Percentiles rank a stretch among this genome's conserved stretches.
Conservation (phyloP, 1,284 basidiomycete genomes). For the Leccinum cinnamomeum region DNA sequence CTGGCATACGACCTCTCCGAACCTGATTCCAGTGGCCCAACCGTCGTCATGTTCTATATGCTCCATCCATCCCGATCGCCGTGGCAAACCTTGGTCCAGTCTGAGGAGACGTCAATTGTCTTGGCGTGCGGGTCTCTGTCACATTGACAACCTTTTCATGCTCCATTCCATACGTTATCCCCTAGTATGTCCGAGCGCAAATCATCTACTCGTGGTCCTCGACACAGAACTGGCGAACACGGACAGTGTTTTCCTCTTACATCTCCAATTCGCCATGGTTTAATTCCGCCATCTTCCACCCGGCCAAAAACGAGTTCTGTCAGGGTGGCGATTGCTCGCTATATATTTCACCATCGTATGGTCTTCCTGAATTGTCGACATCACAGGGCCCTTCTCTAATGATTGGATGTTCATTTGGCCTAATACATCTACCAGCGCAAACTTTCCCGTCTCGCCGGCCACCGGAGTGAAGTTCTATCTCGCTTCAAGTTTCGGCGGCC, state of each 20-base stretch:
- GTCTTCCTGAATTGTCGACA: no score
- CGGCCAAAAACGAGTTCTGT: no score
- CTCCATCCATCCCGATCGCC: background rate
- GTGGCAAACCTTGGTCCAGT: background rate
- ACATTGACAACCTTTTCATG: background rate
- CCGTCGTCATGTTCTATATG: no score
- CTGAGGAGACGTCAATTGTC: background rate
- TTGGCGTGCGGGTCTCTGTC: background rate
- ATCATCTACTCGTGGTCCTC: background rate
- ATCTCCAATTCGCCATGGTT: no score
- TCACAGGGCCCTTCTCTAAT: no score
- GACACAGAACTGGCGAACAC: no score
- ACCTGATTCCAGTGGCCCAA: no score
- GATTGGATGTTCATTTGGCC: background rate
- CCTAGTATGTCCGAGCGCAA: background rate
- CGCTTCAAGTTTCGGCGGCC: background rate
- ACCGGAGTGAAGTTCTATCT: background rate
- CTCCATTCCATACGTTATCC: background rate
- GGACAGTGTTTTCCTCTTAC: background rate
- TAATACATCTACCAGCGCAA: background rate
- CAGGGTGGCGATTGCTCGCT: no score
- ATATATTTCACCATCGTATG: no score
- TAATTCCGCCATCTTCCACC: no score
- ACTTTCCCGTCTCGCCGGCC: no score
- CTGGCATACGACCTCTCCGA: no score